phyloP scores from a whole-genome alignment of 2,329 filamentous ascomycete genomes.

The Mycosphaerelloides madeirae region DNA sequence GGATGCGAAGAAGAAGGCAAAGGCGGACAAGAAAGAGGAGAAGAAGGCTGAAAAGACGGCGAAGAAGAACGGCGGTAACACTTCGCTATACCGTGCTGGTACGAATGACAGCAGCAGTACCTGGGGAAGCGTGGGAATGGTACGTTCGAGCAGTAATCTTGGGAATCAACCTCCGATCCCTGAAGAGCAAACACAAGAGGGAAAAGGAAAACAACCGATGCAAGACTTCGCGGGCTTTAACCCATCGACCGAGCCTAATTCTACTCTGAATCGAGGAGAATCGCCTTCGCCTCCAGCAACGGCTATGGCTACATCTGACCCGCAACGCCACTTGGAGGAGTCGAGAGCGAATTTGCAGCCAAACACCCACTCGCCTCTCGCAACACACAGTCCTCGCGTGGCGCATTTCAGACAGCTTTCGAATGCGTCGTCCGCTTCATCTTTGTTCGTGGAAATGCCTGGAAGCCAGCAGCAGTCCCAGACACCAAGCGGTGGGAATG shows the following conservation, averaged over 20 bases:
- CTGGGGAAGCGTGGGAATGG: conserved; percentile 31
- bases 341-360: conserved; percentile 40
- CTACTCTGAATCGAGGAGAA: conserved; percentile 35
- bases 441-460: conserved; percentile 62
- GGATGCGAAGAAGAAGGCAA: conserved; percentile 77
- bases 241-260: conserved; percentile 40
- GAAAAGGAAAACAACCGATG: conserved; percentile 47
- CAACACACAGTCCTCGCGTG: conserved; percentile 22
- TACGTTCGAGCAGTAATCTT: conserved; percentile 49
- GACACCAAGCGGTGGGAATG: conserved; percentile 50
- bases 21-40: conserved; percentile 60
- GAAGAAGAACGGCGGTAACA: conserved; percentile 56
- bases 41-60: conserved; percentile 67
- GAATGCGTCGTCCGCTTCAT: conserved; percentile 77
- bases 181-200: conserved; percentile 32
- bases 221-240: conserved; percentile 41
- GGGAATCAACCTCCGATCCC: conserved; percentile 37
- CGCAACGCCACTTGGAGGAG: conserved; percentile 45
- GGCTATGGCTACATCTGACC: conserved; percentile 25
- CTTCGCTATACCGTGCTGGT: conserved; percentile 50
- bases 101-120: conserved; percentile 33
- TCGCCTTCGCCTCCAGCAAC: conserved; percentile 30
- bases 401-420: conserved; percentile 75
- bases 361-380: conserved; percentile 23
- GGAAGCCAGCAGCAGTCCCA: conserved; percentile 31